Percentiles rank a stretch among this genome's conserved stretches.
Conservation (phyloP, 1,139 yeast species). For the Pneumocystis carinii region DNA sequence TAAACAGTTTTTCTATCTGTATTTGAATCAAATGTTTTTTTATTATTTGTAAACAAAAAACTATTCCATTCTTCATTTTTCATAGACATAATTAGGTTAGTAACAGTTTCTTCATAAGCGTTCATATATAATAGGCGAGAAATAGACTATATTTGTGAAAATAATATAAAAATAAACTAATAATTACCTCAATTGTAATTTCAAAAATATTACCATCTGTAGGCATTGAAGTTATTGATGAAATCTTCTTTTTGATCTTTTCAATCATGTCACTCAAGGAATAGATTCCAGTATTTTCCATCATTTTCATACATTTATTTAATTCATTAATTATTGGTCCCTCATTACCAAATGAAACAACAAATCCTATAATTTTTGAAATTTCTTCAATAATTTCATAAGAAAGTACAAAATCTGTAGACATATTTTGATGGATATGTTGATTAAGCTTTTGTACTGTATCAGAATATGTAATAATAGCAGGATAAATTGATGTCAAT, state of each 20-base stretch:
- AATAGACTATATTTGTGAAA: neutral
- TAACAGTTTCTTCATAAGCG: constrained; percentile 6
- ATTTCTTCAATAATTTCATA: constrained; percentile 9
- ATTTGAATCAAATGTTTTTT: neutral
- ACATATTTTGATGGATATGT: constrained; percentile 5
- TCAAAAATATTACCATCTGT: constrained; percentile 5
- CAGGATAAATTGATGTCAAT: constrained; percentile 1
- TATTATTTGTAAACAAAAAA: constrained; percentile 1
- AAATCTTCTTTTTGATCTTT: constrained; percentile 3
- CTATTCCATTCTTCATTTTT: constrained; percentile 11
- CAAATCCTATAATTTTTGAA: neutral
- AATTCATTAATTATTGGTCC: constrained; percentile 6
- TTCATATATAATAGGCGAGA: constrained; percentile 3
- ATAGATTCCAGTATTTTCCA: constrained; percentile 3
- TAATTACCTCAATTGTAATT: neutral
- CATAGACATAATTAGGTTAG: constrained; percentile 4
- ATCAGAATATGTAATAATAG: constrained; percentile 4
- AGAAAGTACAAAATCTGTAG: constrained; percentile 8
- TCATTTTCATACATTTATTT: constrained; percentile 1
- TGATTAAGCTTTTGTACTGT: constrained; percentile 6
- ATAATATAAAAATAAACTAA: neutral
- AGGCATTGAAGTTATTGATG: constrained; percentile 3
- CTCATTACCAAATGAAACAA: constrained; percentile 3
- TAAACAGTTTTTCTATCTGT: neutral
- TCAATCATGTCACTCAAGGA: constrained; percentile 8